A percentile compares a stretch with the other conserved stretches of the same genome.
phyloP scores from a whole-genome alignment of 2,329 filamentous ascomycete species.

The Fusarium sp. region DNA sequence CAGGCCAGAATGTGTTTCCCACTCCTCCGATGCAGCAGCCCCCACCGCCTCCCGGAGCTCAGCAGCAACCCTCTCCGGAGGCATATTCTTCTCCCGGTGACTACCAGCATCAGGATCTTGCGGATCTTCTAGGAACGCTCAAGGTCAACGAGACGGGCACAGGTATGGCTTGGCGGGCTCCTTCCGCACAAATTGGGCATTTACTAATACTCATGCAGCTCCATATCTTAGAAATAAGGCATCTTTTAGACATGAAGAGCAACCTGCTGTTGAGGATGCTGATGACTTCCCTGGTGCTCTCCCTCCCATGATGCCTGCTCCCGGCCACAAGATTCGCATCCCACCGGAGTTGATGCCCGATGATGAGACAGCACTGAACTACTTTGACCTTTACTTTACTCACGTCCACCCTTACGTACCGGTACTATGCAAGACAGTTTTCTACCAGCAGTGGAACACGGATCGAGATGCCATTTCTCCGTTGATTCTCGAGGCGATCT shows the following conservation, averaged over 20 bases:
- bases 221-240: conserved; percentile 82
- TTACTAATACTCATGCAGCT: conserved; percentile 60
- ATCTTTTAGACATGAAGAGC: conserved; percentile 63
- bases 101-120: conserved; percentile 77
- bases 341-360: conserved; percentile 93
- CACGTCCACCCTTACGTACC: conserved; percentile 94
- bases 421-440: conserved; percentile 81
- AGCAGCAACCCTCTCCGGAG: conserved; percentile 54
- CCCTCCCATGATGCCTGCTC: conserved; percentile 73
- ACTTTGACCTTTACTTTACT: conserved; percentile 90
- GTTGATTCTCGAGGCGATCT: conserved; percentile 87
- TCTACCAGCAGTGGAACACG: conserved; percentile 91
- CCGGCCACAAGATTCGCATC: conserved; percentile 84
- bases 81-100: conserved; percentile 70
- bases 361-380: conserved; percentile 82
- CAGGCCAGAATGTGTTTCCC: conserved; percentile 62
- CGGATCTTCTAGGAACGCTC: conserved; percentile 84
- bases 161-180: conserved; percentile 66
- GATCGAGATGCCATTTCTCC: conserved; percentile 88
- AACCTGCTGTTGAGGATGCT: conserved; percentile 74
- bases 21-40: conserved; percentile 58
- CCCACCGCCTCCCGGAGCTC: conserved; percentile 35
- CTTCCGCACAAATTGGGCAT: neutral
- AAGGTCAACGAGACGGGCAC: conserved; percentile 89
- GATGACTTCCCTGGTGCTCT: conserved; percentile 79